Evolutionary conservation across 495 filamentous ascomycete species (phyloP).

Genomic region (Cudoniella acicularis): DNA sequence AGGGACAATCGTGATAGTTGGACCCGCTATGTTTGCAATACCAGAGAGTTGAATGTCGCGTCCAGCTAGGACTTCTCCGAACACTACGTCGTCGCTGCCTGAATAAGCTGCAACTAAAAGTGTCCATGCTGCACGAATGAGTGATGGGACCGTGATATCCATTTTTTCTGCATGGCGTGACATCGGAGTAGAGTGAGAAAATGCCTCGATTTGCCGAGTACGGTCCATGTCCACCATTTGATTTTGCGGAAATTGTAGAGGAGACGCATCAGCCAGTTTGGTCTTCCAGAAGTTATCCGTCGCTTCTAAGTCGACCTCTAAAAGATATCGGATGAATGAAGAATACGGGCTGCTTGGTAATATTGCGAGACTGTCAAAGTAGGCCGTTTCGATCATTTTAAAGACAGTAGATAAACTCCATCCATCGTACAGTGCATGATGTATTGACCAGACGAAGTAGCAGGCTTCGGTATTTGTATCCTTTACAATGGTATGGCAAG

Average conservation of each 20-base stretch:
- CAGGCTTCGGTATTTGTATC: neutral
- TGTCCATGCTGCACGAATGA: constrained; percentile 11
- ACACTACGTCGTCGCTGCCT: constrained; percentile 37
- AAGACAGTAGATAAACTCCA: constrained; percentile 54
- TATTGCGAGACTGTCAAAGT: constrained; percentile 1
- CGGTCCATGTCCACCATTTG: no score
- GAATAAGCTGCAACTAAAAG: neutral
- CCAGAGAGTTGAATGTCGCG: constrained; percentile 48
- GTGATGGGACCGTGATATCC: constrained; percentile 16
- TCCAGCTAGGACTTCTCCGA: constrained; percentile 57
- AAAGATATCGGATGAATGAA: neutral
- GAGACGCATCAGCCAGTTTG: no score
- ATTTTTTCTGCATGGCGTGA: neutral
- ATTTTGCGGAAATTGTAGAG: no score
- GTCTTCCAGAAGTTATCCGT: no score
- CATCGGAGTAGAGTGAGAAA: no score
- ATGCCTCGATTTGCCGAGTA: neutral
- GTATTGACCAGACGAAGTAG: constrained; percentile 56
- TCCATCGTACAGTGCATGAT: constrained; percentile 66
- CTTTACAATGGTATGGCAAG: constrained; percentile 19
- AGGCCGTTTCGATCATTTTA: neutral
- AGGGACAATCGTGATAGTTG: constrained; percentile 64
- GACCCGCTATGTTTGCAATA: constrained; percentile 50
- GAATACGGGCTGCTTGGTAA: neutral
- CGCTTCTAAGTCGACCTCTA: no score